Conservation (phyloP, 2,329 filamentous ascomycete species). For the Penicillium sp. region DNA sequence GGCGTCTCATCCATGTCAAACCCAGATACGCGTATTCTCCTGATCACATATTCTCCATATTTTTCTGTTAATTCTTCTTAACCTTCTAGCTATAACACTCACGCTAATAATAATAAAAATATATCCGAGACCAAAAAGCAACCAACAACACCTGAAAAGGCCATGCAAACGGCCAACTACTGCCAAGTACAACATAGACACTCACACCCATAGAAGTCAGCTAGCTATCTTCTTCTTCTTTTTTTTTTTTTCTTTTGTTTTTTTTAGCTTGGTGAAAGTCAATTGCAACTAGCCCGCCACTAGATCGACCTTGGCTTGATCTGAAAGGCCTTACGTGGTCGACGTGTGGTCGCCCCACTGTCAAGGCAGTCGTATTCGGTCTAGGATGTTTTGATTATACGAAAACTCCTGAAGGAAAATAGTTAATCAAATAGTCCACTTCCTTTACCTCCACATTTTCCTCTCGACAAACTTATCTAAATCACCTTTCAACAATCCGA, state of each 20-base stretch:
- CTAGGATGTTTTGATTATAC: neutral
- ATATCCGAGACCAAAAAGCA: neutral
- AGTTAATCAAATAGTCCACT: neutral
- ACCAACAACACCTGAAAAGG: too few species aligned
- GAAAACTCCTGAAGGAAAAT: neutral
- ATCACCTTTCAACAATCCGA: neutral
- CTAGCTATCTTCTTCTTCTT: too few species aligned
- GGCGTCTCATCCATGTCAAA: neutral
- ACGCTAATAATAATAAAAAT: neutral
- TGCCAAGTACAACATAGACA: neutral
- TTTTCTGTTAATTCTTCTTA: too few species aligned
- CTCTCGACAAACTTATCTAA: neutral
- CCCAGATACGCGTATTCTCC: neutral
- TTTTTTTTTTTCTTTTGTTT: too few species aligned
- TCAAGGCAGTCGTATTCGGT: slow-evolving; percentile 1
- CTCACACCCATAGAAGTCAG: neutral
- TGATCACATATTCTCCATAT: neutral
- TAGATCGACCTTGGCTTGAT: slow-evolving; percentile 6
- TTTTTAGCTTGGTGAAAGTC: neutral
- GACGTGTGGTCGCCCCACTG: neutral
- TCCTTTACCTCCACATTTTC: neutral
- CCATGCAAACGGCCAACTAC: neutral
- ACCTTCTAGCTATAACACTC: neutral
- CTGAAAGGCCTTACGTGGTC: slow-evolving; percentile 2
- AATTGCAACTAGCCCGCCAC: slow-evolving; percentile 3